These are phyloP conservation scores for Talaromyces nanjingensis DNA, from an alignment of 495 filamentous ascomycete genomes.

Conservation along the genomic window DNA sequence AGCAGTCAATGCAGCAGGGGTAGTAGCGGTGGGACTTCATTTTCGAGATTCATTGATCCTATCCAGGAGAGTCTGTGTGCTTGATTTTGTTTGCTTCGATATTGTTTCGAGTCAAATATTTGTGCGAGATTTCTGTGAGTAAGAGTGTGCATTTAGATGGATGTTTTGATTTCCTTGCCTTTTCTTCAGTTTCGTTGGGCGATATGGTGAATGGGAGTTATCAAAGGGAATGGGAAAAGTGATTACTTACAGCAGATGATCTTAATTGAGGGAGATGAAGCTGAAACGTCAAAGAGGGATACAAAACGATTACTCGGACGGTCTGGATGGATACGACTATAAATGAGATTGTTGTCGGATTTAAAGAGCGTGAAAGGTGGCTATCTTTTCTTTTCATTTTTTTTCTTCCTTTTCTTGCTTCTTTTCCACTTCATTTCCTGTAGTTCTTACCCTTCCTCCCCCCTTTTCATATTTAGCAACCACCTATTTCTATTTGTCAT, in stretches of 20 bases:
- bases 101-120: neutral
- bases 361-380: neutral
- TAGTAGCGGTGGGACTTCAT: neutral
- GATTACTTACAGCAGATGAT: neutral
- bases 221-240: neutral
- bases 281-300: neutral
- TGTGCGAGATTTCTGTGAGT: neutral
- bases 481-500: neutral
- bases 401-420: neutral
- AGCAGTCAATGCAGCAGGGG: slow-evolving; percentile 2
- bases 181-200: neutral
- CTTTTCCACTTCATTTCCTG: neutral
- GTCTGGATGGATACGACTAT: neutral
- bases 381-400: neutral
- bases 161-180: neutral
- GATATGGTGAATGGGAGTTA: neutral
- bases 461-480: neutral
- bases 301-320: neutral
- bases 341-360: neutral
- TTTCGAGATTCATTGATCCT: slow-evolving; percentile 4
- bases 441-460: neutral
- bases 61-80: slow-evolving; percentile 4
- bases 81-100: neutral
- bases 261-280: neutral
- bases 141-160: neutral